Conservation (phyloP, 2,329 filamentous ascomycete genomes). For the Cladosporium oxysporum region DNA sequence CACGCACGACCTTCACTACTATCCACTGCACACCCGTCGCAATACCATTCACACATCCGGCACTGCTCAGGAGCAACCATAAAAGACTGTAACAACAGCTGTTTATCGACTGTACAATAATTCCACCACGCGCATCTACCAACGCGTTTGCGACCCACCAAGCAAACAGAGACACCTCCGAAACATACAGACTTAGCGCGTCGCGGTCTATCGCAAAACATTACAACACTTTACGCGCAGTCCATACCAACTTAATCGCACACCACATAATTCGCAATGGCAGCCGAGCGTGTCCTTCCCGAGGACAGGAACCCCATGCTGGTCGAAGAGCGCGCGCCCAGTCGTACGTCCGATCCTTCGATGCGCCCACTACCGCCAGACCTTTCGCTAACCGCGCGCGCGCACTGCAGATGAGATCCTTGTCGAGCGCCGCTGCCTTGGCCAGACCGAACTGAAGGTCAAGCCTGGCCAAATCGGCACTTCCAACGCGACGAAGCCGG, state of each 20-base stretch:
- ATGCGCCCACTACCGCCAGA: constrained; percentile 6
- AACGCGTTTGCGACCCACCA: constrained; percentile 4
- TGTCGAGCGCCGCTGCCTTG: constrained; percentile 80
- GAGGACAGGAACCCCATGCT: constrained; percentile 66
- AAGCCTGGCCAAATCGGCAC: constrained; percentile 74
- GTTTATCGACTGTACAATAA: neutral
- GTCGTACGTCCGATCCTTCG: constrained; percentile 55
- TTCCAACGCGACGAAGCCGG: constrained; percentile 69
- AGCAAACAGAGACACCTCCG: constrained; percentile 3
- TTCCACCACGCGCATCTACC: neutral
- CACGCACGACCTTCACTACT: neutral
- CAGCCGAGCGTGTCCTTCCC: constrained; percentile 49
- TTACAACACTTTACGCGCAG: neutral
- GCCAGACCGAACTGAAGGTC: constrained; percentile 85
- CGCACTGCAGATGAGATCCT: constrained; percentile 48
- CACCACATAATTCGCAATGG: constrained; percentile 7
- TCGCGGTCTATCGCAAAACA: constrained; percentile 18
- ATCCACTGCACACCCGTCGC: neutral
- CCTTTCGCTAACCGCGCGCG: constrained; percentile 10
- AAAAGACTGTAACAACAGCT: neutral
- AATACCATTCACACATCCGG: constrained; percentile 2
- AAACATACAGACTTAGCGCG: constrained; percentile 21
- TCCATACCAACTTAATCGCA: constrained; percentile 7
- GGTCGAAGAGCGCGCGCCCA: constrained; percentile 60
- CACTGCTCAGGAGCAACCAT: neutral